These are phyloP conservation scores for Alternaria consortialis DNA, from an alignment of 2,329 filamentous ascomycete genomes.

Conservation along the genomic window DNA sequence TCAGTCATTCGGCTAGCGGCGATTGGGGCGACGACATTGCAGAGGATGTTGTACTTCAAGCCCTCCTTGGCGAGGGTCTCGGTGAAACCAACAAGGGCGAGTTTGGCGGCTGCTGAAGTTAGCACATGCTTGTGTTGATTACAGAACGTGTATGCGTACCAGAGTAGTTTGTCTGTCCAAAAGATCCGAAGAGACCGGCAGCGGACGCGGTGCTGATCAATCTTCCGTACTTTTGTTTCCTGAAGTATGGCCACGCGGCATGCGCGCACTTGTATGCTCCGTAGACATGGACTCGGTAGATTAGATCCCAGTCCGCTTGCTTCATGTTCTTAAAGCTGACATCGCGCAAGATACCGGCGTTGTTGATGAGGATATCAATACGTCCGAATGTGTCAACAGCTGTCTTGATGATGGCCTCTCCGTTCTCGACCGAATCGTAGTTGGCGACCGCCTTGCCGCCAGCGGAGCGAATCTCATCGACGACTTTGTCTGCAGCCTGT, in stretches of 20 bases:
- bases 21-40: slow-evolving; percentile 94
- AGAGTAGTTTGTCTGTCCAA: slow-evolving; percentile 96
- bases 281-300: slow-evolving; percentile 90
- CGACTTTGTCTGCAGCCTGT: slow-evolving; percentile 82
- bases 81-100: slow-evolving; percentile 94
- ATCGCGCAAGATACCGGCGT: slow-evolving; percentile 94
- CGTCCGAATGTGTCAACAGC: slow-evolving; percentile 83
- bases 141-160: slow-evolving; percentile 53
- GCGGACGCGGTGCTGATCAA: slow-evolving; percentile 98
- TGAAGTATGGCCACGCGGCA: slow-evolving; percentile 96
- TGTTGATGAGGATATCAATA: slow-evolving; percentile 96
- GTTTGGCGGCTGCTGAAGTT: slow-evolving; percentile 75
- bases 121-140: slow-evolving; percentile 29
- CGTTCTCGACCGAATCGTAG: slow-evolving; percentile 93
- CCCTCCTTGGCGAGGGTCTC: slow-evolving; percentile 98
- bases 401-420: slow-evolving; percentile 92
- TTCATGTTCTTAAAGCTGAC: slow-evolving; percentile 99
- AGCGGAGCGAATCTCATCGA: slow-evolving; percentile 82
- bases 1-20: slow-evolving; percentile 95
- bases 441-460: slow-evolving; percentile 97
- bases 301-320: slow-evolving; percentile 95
- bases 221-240: slow-evolving; percentile 97
- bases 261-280: slow-evolving; percentile 95
- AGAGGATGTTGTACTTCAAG: slow-evolving; percentile 95
- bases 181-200: slow-evolving; percentile 92